Evolutionary conservation across 768 basidiomycete genomes (phyloP).

Genomic region (Chalciporus piperatus): DNA sequence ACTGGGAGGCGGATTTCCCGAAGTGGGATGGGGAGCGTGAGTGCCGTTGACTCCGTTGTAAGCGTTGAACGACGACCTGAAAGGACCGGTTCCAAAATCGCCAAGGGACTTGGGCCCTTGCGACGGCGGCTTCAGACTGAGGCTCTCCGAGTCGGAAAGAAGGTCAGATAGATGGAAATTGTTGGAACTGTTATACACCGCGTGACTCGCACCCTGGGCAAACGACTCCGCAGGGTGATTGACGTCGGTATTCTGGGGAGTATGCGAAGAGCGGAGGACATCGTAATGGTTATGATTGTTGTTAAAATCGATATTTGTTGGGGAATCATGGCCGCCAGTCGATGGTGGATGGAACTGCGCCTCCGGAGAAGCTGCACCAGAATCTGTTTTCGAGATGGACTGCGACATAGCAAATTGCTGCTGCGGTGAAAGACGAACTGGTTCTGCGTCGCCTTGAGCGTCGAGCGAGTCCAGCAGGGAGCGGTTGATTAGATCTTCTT

Average conservation of each 20-base stretch:
- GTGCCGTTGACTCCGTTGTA: conserved; percentile 28
- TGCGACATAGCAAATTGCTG: conserved; percentile 44
- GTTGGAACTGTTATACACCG: conserved; percentile 43
- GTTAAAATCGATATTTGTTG: conserved; percentile 38
- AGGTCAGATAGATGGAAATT: conserved; percentile 35
- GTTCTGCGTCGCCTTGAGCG: conserved; percentile 81
- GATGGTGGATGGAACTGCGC: conserved; percentile 49
- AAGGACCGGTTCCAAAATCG: conserved; percentile 36
- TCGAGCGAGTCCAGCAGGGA: conserved; percentile 80
- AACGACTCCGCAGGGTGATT: conserved; percentile 33
- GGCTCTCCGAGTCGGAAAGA: conserved; percentile 31
- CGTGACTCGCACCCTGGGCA: conserved; percentile 31
- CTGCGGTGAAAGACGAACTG: conserved; percentile 33
- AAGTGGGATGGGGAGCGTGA: conserved; percentile 21
- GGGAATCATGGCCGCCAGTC: conserved; percentile 54
- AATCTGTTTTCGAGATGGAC: conserved; percentile 52
- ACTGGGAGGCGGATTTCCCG: conserved; percentile 31
- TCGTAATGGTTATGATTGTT: conserved; percentile 36
- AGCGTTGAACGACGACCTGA: conserved; percentile 36
- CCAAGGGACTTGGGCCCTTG: conserved; percentile 29
- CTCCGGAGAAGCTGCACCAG: conserved; percentile 48
- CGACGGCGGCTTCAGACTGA: conserved; percentile 31
- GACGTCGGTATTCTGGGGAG: conserved; percentile 25
- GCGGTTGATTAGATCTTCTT: conserved; percentile 83
- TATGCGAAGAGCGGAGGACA: conserved; percentile 27